Evolutionary conservation across 768 basidiomycete species (phyloP), one percentile per base, ranked within the genome.

Genomic region (Suillus americanus): DNA sequence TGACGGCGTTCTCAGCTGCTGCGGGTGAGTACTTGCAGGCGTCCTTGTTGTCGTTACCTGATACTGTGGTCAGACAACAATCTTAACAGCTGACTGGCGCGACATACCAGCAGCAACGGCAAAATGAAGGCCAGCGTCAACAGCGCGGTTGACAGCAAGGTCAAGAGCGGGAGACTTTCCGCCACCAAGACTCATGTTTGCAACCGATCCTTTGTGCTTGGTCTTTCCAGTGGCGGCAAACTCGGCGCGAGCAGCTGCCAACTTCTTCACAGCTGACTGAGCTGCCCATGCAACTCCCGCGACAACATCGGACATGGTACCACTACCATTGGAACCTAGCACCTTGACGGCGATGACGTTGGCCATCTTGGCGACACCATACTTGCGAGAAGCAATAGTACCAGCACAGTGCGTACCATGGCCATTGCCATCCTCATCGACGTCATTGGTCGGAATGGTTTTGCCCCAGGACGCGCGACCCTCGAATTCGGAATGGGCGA

Each of bases 111-210:
- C 96, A 66, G 97, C 97, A 65, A 99, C 97, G 66, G 97, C 94
- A 69, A 99, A 97, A 83, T 98, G 95, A 40, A 99, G 83, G 45
- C 97, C 97, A 41, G 75, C 66, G 10, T 86, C 84, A 62, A 97
- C 94, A 54, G 97, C 95, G 60, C 79, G 81, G 80, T 99, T 89
- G 66, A 99, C 94, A 60, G 90, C 87, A 28, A 83, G 82, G 67
- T 99, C 95, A 60, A 99, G 84, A 40, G 92, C 85, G 25, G 80
- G 83, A 6, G 92, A 94, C 81, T 96, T 97, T 65, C 94, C 94
- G 71, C 97, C 97, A 67, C 97, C 97, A 61, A 99, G 89, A 75
- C 90, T 92, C 97, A 99, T 97, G 84, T 97, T 97, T 59, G 90
- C 93, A 61, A 96, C 95, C 20, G 94, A 95, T 28, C 97, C 97